phyloP scores from a whole-genome alignment of 192 early-diverging fungal genomes.

The Coemansia sp. region DNA sequence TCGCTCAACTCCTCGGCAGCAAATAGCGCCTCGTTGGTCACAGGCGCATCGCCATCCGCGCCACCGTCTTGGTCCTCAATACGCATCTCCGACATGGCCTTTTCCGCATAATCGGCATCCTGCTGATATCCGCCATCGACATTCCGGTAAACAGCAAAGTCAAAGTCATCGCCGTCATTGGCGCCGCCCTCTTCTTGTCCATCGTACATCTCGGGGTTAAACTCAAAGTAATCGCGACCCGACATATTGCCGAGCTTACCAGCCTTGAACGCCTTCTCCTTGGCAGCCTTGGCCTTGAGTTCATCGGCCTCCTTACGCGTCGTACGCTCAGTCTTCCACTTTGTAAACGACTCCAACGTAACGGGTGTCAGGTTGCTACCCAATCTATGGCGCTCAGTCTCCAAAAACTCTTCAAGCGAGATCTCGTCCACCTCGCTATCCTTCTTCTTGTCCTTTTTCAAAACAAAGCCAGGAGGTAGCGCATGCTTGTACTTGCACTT shows the following conservation, averaged over 20 bases:
- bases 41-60: background rate
- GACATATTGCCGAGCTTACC: slow-evolving; percentile 94
- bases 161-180: slow-evolving; percentile 74
- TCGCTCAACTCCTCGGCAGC: slow-evolving; percentile 29
- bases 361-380: slow-evolving; percentile 94
- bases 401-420: slow-evolving; percentile 96
- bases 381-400: slow-evolving; percentile 96
- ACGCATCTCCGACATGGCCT: slow-evolving; percentile 1
- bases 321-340: slow-evolving; percentile 91
- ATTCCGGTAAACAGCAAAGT: slow-evolving; percentile 74
- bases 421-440: slow-evolving; percentile 82
- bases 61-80: background rate
- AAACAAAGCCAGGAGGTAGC: slow-evolving; percentile 92
- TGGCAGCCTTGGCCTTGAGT: slow-evolving; percentile 67
- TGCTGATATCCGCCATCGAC: slow-evolving; percentile 61
- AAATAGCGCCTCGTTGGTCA: slow-evolving; percentile 29
- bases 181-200: slow-evolving; percentile 68
- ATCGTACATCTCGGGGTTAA: slow-evolving; percentile 87
- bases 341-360: slow-evolving; percentile 85
- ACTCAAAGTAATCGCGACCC: slow-evolving; percentile 96
- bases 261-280: slow-evolving; percentile 82
- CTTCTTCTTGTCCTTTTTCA: slow-evolving; percentile 90
- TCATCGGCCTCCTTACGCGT: slow-evolving; percentile 71
- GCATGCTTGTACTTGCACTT: slow-evolving; percentile 97
- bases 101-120: slow-evolving; percentile 18